Evolutionary conservation across 768 basidiomycete species (phyloP).

Genomic region (Chalciporus chontae): DNA sequence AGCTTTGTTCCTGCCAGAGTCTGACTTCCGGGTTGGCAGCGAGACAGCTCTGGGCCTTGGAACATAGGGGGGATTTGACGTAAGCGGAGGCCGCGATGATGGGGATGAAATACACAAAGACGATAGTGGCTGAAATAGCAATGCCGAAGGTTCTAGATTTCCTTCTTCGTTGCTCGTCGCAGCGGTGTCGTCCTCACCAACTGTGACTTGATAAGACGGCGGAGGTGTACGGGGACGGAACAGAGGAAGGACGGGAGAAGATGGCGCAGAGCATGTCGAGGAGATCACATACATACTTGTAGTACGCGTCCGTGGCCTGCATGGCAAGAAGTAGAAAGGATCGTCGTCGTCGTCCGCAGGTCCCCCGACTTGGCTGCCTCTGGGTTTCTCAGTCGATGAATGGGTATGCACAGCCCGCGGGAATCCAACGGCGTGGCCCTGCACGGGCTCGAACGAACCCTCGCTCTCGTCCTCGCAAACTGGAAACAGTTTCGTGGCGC

Average conservation of each 20-base stretch:
- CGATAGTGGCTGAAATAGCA: conserved; percentile 29
- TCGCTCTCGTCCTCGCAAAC: conserved; percentile 31
- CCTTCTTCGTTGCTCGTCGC: conserved; percentile 1
- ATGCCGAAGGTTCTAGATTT: conserved; percentile 20
- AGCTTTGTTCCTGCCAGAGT: conserved; percentile 4
- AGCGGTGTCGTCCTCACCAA: neutral
- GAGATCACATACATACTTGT: conserved; percentile 24
- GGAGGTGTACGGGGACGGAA: conserved; percentile 25
- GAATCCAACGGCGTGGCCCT: conserved; percentile 18
- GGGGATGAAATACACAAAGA: conserved; percentile 8
- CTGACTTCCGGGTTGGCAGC: conserved; percentile 13
- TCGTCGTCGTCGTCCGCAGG: conserved; percentile 20
- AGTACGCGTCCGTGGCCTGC: conserved; percentile 25
- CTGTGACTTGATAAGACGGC: conserved; percentile 21
- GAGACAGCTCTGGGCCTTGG: conserved; percentile 27
- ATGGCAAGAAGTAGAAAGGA: conserved; percentile 22
- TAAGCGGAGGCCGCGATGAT: conserved; percentile 11
- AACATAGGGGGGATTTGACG: conserved; percentile 9
- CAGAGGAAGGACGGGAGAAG: conserved; percentile 15
- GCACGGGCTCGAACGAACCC: conserved; percentile 29
- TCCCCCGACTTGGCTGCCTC: neutral
- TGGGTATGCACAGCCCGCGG: conserved; percentile 9
- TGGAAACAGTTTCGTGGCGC: conserved; percentile 24
- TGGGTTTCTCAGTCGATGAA: conserved; percentile 2
- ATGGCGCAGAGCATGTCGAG: conserved; percentile 3